Evolutionary conservation across 2,329 filamentous ascomycete species (phyloP), one percentile per base, ranked within the genome.

Genomic region (Botryosphaeria dothidea): DNA sequence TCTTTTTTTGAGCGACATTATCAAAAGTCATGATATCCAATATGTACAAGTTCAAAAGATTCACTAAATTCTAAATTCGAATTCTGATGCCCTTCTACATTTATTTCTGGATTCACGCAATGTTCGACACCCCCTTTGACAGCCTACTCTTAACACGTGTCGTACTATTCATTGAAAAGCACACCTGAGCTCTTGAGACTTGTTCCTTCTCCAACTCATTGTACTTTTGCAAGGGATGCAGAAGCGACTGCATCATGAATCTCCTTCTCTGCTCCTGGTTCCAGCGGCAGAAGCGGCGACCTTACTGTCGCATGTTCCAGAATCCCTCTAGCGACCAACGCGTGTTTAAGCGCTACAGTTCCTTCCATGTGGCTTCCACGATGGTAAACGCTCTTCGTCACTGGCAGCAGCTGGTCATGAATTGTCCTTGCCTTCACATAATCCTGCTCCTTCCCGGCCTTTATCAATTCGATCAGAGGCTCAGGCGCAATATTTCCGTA

Each of bases 281-380:
- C 72, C 9, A 82, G 68, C 6, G 80, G 82, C 67, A 83, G 60
- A n/a, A 84, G 66, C 25, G 80, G 81, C 7, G 82, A 82, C n/a
- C 82, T 73, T 3, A 84, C 82, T 2, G 82, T 84, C 11, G 82
- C 82, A 58, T 85, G 81, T 13, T 77, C 73, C 13, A 84, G 67
- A 36, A 84, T 83, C 1, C 83, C 83, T 11, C 83, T 71, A 11
- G 82, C 82, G 25, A 85, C 81, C 27, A 85, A 72, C 15, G 82
- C 82, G 66, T 84, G 82, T 74, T 85, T 85, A 23, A 85, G 66
- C 7, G 73, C 71, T 29, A 84, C 82, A 1, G 82, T 85, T 2
- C 83, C 83, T 72, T 85, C 83, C 83, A 85, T 85, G 65, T 85
- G 83, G 9, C 82, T 84, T 9, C 83, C 83, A 5, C 82, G 80